Evolutionary conservation across 441 rosid species (phyloP).

Genomic region (Metrosideros polymorpha): DNA sequence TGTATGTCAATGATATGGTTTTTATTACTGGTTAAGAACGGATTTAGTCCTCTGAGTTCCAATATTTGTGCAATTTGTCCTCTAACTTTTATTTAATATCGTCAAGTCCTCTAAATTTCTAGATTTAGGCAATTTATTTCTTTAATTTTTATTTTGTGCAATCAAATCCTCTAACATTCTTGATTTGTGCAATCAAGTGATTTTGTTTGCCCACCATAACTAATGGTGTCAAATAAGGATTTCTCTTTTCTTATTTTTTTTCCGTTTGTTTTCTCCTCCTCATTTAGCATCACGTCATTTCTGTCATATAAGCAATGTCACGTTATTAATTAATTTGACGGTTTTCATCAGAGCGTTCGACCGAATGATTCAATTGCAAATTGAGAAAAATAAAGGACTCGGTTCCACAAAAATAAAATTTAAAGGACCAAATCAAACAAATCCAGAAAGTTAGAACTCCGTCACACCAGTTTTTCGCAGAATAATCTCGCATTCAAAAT

Average conservation of each 20-base stretch:
- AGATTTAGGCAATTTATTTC: not conserved
- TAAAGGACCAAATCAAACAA: rapidly evolving
- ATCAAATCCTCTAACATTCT: not conserved
- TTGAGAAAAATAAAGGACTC: not conserved
- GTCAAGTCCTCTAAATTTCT: not conserved
- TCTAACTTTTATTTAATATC: not conserved
- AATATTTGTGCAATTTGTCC: not conserved
- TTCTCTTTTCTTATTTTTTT: not conserved
- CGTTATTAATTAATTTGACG: not conserved
- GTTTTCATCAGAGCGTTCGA: not conserved
- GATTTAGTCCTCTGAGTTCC: not conserved
- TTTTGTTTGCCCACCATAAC: not conserved
- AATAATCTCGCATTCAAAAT: no score
- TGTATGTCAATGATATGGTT: not conserved
- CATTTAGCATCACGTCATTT: not conserved
- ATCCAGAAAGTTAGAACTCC: not conserved
- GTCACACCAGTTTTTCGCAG: no score
- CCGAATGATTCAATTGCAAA: not conserved
- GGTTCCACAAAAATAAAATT: not conserved
- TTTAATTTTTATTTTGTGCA: not conserved
- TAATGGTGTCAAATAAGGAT: not conserved
- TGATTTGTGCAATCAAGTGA: not conserved
- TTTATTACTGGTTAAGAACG: not conserved
- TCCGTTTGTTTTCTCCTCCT: not conserved
- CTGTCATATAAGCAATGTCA: not conserved